Conservation (phyloP, 1,139 yeast species). For the Candida gigantensis region DNA sequence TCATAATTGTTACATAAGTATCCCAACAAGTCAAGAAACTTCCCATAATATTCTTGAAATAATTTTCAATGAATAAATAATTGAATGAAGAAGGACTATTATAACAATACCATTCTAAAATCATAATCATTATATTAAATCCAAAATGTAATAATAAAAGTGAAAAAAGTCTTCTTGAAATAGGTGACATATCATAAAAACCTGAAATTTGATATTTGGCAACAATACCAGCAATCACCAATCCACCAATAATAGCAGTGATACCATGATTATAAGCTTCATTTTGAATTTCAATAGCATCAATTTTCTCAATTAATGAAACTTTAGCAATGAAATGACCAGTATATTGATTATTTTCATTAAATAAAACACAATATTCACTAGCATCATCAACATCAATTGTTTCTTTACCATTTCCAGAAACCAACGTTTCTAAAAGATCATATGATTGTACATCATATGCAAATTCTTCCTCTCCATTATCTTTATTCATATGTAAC, state of each 20-base stretch:
- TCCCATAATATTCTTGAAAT: background rate
- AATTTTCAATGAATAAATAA: conserved; percentile 1
- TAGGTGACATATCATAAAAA: background rate
- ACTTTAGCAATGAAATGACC: background rate
- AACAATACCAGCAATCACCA: conserved; percentile 1
- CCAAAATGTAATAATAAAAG: conserved; percentile 1
- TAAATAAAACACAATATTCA: conserved; percentile 5
- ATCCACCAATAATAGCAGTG: conserved; percentile 1
- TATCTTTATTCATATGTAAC: conserved; percentile 3
- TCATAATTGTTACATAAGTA: background rate
- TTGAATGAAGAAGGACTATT: background rate
- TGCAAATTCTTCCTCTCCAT: conserved; percentile 3
- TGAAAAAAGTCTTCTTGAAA: background rate
- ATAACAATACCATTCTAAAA: background rate
- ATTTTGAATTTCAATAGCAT: background rate
- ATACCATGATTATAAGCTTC: background rate
- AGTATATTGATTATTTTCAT: conserved; percentile 1
- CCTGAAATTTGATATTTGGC: conserved; percentile 1
- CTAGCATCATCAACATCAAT: conserved; percentile 1
- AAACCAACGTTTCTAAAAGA: background rate
- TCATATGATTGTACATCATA: background rate
- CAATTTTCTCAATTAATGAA: background rate
- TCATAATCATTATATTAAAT: background rate
- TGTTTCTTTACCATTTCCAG: background rate
- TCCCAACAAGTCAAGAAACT: background rate